Conservation (phyloP, 768 basidiomycete genomes). For the Suillus ampliporus region DNA sequence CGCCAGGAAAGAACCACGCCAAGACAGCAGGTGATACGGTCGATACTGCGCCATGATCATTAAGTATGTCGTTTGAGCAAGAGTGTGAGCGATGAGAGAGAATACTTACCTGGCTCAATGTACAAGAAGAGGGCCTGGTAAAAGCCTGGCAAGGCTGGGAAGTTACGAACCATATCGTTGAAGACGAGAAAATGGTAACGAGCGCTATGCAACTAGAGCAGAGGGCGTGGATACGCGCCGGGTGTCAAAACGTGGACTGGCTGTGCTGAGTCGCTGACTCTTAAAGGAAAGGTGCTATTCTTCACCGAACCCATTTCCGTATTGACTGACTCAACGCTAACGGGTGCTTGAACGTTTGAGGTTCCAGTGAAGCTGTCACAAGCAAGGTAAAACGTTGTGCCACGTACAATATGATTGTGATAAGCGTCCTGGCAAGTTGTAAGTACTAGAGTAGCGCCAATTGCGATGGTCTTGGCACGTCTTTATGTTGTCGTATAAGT, state of each 20-base stretch:
- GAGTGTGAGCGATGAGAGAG: not conserved
- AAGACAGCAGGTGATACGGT: conserved; percentile 56
- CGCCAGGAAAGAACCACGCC: conserved; percentile 62
- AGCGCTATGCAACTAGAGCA: not conserved
- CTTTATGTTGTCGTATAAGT: not conserved
- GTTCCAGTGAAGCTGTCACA: not conserved
- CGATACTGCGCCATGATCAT: conserved; percentile 44
- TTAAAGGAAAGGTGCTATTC: not conserved
- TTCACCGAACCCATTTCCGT: not conserved
- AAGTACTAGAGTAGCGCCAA: not conserved
- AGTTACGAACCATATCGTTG: conserved; percentile 34
- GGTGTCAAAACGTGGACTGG: not conserved
- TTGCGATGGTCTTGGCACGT: too few relatives aligned
- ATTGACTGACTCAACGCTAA: not conserved
- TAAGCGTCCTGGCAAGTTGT: too few relatives aligned
- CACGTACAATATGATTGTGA: too few relatives aligned
- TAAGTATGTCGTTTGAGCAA: conserved; percentile 22
- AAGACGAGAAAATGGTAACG: too few relatives aligned
- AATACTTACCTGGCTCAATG: conserved; percentile 61
- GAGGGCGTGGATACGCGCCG: not conserved
- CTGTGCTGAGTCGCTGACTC: not conserved
- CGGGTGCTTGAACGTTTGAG: not conserved
- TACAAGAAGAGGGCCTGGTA: conserved; percentile 69
- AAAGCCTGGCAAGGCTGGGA: conserved; percentile 65
- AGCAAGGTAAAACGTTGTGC: too few relatives aligned